Percentiles rank a stretch among this genome's conserved stretches.
Conservation (phyloP, 768 basidiomycete species). For the Boletus rex-veris region DNA sequence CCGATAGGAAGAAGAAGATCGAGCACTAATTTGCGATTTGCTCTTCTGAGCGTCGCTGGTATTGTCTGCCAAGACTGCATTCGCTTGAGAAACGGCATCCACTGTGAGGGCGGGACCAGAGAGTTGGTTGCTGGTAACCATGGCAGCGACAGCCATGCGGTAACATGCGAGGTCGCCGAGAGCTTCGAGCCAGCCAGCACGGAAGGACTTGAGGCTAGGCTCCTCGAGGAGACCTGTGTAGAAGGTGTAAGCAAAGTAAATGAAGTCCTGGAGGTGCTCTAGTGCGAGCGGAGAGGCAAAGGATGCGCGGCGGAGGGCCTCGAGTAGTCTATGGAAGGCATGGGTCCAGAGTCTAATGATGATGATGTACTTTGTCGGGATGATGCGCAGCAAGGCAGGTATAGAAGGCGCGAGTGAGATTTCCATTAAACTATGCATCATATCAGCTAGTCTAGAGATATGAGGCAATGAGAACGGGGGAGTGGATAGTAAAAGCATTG, state of each 20-base stretch:
- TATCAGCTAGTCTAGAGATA: slow-evolving; percentile 75
- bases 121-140: slow-evolving; percentile 54
- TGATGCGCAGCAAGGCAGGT: slow-evolving; percentile 82
- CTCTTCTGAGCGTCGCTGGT: slow-evolving; percentile 35
- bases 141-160: slow-evolving; percentile 91
- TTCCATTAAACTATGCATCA: slow-evolving; percentile 83
- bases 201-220: slow-evolving; percentile 62
- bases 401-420: slow-evolving; percentile 84
- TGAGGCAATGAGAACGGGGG: background rate
- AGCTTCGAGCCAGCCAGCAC: slow-evolving; percentile 90
- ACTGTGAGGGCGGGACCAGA: slow-evolving; percentile 46
- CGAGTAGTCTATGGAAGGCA: slow-evolving; percentile 86
- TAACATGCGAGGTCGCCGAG: slow-evolving; percentile 95
- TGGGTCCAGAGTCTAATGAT: slow-evolving; percentile 91
- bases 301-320: slow-evolving; percentile 83
- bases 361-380: slow-evolving; percentile 94
- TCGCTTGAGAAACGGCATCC: slow-evolving; percentile 52
- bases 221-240: slow-evolving; percentile 90
- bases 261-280: slow-evolving; percentile 91
- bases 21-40: slow-evolving; percentile 26
- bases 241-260: slow-evolving; percentile 92
- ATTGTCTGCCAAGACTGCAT: slow-evolving; percentile 28
- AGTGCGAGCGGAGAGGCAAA: slow-evolving; percentile 62
- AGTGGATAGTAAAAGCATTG: background rate
- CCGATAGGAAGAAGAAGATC: slow-evolving; percentile 42